Percentiles rank a stretch among this genome's conserved stretches.
These are phyloP conservation scores for Blastocystis sp. DNA, from an alignment of 352 stramenopile genomes.

Conservation along the genomic window DNA sequence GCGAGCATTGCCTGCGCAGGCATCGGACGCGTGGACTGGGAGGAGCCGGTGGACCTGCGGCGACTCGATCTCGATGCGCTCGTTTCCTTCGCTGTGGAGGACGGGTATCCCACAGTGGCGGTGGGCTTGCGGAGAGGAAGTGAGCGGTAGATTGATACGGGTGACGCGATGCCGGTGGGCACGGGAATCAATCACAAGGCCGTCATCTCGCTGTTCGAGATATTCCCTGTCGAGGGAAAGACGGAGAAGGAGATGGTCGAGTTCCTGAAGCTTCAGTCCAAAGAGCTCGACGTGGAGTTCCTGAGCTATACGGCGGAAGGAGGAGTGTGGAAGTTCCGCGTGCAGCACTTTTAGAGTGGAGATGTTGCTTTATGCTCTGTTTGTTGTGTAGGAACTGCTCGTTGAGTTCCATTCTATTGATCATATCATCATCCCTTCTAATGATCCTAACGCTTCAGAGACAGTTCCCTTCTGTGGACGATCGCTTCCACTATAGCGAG, in stretches of 20 bases:
- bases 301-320: neutral
- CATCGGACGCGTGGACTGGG: conserved; percentile 67
- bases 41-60: conserved; percentile 68
- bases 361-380: neutral
- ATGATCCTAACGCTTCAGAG: conserved; percentile 19
- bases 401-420: neutral
- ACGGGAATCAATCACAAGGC: conserved; percentile 21
- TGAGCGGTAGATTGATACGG: neutral
- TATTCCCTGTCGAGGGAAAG: neutral
- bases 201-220: neutral
- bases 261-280: neutral
- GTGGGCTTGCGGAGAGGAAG: neutral
- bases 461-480: conserved; percentile 6
- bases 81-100: conserved; percentile 63
- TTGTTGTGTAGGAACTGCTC: too few relatives aligned
- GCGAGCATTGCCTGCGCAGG: conserved; percentile 64
- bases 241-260: neutral
- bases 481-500: neutral
- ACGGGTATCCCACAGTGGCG: conserved; percentile 59
- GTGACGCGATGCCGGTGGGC: neutral
- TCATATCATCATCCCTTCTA: neutral
- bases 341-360: conserved; percentile 25
- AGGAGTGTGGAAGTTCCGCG: conserved; percentile 13
- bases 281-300: neutral
- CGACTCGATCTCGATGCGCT: conserved; percentile 65